Base-by-base conservation (phyloP, 495 filamentous ascomycete species). In the Penicillium diatomitis region DNA sequence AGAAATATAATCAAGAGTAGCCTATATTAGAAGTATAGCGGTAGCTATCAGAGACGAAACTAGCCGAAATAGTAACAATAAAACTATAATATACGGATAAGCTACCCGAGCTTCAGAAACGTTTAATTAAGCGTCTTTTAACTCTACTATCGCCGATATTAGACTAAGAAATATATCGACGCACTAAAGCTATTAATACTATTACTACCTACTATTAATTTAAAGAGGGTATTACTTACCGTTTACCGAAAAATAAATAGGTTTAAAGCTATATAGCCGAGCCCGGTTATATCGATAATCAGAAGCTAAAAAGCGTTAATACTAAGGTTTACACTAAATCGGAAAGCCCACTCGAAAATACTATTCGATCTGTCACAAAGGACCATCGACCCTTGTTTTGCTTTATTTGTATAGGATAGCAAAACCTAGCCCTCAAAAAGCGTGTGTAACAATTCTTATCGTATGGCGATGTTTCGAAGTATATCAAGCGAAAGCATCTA, bases 401-500 rank as follows among this genome's bases (percentile, higher is more conserved):
- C 46, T 72, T 71, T 53, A 44, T 70, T 41, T 72, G 51, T 43
- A 35, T 70, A 37, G 63, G 68, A 35, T 54, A 70, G 47, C 20
- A 57, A 38, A 51, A 46, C 44, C 53, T 68, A 33, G 56, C 52
- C 40, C 49, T 61, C 20, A 42, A 53, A 46, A 57, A 58, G 51
- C 61, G 56, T 38, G 53, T 49, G 4, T 55, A 65, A 45, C 51
- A 46, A 46, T 69, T 67, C 52, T 46, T 44, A 29, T 66, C 46
- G 46, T 46, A 58, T 40, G 47, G 65, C 54, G 56, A 66, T 48
- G 47, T 72, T 44, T 68, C 54, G n/a, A 72, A 69, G 51, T 57
- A 72, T 50, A 69, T 72, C 36, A 68, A 68, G 54, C 54, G 60
- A 50, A 69, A 70, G 51, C 50, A 71, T 54, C 57, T 70, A 35